These are phyloP conservation scores for Bruguiera parviflora DNA, from an alignment of 345 rosid genomes.

Conservation along the genomic window DNA sequence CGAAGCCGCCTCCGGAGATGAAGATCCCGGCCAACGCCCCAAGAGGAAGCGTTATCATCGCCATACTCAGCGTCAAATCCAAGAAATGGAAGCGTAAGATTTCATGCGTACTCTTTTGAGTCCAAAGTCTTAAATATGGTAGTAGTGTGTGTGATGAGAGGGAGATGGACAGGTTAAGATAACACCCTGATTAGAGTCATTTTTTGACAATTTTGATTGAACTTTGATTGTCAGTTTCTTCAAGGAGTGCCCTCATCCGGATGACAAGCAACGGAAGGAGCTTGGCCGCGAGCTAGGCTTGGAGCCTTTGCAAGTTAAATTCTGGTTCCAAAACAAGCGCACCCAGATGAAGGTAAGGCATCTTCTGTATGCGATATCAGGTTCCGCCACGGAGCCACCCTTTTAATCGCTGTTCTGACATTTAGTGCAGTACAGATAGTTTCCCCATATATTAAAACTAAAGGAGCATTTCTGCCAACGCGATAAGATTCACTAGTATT, in stretches of 20 bases:
- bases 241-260: slow-evolving; percentile 95
- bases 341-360: slow-evolving; percentile 86
- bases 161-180: background rate
- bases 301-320: slow-evolving; percentile 85
- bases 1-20: slow-evolving; percentile 70
- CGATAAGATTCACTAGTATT: too few relatives aligned
- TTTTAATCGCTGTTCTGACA: too few relatives aligned
- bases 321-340: slow-evolving; percentile 99
- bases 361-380: background rate
- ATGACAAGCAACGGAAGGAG: slow-evolving; percentile 90
- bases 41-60: slow-evolving; percentile 88
- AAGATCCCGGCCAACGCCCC: slow-evolving; percentile 63
- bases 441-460: too few relatives aligned
- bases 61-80: slow-evolving; percentile 92
- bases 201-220: background rate
- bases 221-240: slow-evolving; percentile 49
- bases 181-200: too few relatives aligned
- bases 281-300: slow-evolving; percentile 67
- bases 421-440: too few relatives aligned
- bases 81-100: slow-evolving; percentile 89
- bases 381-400: too few relatives aligned
- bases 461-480: too few relatives aligned
- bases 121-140: background rate
- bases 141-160: background rate
- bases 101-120: background rate